Percentiles rank a stretch among this genome's conserved stretches.
Conservation (phyloP, 208 protist species). For the Acanthamoeba sp. region DNA sequence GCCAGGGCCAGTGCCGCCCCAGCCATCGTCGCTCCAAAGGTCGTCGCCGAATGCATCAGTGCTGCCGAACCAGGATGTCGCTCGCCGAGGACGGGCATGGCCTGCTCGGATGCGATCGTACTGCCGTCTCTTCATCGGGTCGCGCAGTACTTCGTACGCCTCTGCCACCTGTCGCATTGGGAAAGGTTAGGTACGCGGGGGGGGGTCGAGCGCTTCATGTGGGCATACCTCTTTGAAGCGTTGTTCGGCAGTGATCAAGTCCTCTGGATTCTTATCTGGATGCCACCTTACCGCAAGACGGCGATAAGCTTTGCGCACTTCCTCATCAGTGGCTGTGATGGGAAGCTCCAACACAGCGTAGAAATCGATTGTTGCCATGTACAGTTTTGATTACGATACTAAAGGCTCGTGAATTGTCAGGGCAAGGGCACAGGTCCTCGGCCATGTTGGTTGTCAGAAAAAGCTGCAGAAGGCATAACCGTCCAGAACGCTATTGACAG, state of each 20-base stretch:
- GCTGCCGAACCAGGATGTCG: neutral
- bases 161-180: neutral
- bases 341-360: constrained; percentile 56
- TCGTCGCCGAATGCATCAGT: constrained; percentile 8
- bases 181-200: neutral
- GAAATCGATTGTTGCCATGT: constrained; percentile 9
- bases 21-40: neutral
- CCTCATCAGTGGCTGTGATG: constrained; percentile 54
- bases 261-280: constrained; percentile 80
- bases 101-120: neutral
- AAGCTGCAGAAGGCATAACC: neutral
- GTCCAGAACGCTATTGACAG: neutral
- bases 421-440: no score
- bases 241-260: constrained; percentile 70
- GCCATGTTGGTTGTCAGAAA: no score
- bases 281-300: constrained; percentile 76
- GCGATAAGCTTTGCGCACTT: constrained; percentile 84
- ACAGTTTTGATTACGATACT: neutral
- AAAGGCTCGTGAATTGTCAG: no score
- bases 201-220: neutral
- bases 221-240: constrained; percentile 85
- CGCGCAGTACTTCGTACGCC: constrained; percentile 43
- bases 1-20: neutral
- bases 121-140: constrained; percentile 12
- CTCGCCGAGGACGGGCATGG: neutral